Evolutionary conservation across 164 flowering plant genomes (phyloP).

Genomic region (Tetrastigma voinierianum): DNA sequence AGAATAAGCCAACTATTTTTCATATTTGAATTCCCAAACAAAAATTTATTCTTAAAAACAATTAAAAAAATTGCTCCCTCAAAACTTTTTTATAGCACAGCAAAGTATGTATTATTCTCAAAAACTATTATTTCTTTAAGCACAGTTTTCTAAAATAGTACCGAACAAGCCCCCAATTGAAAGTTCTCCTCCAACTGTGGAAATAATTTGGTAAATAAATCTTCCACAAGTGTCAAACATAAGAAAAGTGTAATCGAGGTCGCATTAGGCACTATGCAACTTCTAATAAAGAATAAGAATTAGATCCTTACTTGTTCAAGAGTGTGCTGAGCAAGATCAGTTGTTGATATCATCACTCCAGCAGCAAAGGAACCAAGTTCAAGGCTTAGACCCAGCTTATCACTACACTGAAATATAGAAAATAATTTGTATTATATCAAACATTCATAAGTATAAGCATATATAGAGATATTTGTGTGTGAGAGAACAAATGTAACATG

Average conservation of each 20-base stretch:
- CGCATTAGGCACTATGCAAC: neutral
- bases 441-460: neutral
- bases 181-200: too few species aligned
- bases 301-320: slow-evolving; percentile 75
- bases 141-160: too few species aligned
- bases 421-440: slow-evolving; percentile 7
- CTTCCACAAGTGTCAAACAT: neutral
- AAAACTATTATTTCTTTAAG: too few species aligned
- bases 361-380: slow-evolving; percentile 99
- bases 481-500: neutral
- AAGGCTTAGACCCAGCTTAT: slow-evolving; percentile 93
- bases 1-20: too few species aligned
- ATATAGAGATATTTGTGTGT: neutral
- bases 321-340: slow-evolving; percentile 93
- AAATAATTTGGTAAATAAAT: neutral
- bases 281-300: slow-evolving; percentile 1
- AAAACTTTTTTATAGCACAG: too few species aligned
- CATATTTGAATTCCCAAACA: too few species aligned
- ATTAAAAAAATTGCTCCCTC: too few species aligned
- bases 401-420: slow-evolving; percentile 78
- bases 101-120: too few species aligned
- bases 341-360: slow-evolving; percentile 97
- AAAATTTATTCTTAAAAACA: too few species aligned
- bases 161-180: too few species aligned
- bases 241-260: neutral